These are phyloP conservation scores for Auricularia sp. DNA, from an alignment of 768 basidiomycete species.

Conservation along the genomic window DNA sequence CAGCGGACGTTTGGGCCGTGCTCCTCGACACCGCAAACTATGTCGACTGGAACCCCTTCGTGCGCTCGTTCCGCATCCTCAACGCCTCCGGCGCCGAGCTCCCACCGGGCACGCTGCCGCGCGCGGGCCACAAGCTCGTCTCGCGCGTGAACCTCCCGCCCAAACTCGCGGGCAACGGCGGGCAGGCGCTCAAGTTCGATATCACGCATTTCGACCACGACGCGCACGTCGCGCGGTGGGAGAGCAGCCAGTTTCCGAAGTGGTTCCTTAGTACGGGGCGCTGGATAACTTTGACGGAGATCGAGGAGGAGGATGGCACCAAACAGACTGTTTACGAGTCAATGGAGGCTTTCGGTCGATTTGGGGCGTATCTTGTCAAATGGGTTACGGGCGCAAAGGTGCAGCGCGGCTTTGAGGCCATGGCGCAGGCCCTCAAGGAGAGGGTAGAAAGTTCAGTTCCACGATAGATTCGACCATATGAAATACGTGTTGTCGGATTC, in stretches of 20 bases:
- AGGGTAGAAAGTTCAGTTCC: too few species aligned
- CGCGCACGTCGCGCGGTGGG: slow-evolving; percentile 50
- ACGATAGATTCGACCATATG: too few species aligned
- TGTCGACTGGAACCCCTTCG: slow-evolving; percentile 42
- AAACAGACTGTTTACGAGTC: slow-evolving; percentile 51
- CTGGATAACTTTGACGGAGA: slow-evolving; percentile 48
- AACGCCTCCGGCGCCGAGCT: slow-evolving; percentile 30
- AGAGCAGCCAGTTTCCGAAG: slow-evolving; percentile 25
- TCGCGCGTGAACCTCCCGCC: slow-evolving; percentile 56
- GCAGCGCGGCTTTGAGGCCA: slow-evolving; percentile 36
- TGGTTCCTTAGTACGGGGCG: slow-evolving; percentile 47
- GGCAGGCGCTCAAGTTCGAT: slow-evolving; percentile 26
- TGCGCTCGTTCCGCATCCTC: slow-evolving; percentile 37
- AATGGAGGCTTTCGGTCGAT: slow-evolving; percentile 47
- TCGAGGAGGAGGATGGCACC: slow-evolving; percentile 35
- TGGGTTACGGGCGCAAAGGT: slow-evolving; percentile 35
- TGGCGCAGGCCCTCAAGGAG: slow-evolving; percentile 46
- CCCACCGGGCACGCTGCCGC: slow-evolving; percentile 38
- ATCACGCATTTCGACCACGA: slow-evolving; percentile 44
- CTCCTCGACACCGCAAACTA: slow-evolving; percentile 54
- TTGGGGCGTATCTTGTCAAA: slow-evolving; percentile 43
- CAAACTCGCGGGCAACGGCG: slow-evolving; percentile 34
- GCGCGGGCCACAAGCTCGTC: slow-evolving; percentile 35
- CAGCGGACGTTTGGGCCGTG: slow-evolving; percentile 49
- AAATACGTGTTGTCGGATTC: too few species aligned